Evolutionary conservation across 768 basidiomycete genomes (phyloP), one percentile per base, ranked within the genome.

Genomic region (Russula lepida): DNA sequence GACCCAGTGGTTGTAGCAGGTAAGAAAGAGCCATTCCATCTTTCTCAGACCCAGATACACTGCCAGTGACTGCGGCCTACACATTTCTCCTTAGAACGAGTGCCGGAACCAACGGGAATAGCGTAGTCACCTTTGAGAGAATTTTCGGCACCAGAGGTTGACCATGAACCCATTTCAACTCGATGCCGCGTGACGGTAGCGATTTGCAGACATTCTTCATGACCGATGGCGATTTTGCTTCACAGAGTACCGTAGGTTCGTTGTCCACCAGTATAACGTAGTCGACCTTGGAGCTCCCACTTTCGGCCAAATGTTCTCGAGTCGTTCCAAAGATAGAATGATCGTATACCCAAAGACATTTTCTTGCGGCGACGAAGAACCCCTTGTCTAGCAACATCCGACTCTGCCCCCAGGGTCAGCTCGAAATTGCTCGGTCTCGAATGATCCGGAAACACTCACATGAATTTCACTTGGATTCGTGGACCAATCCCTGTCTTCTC

Each of bases 11-110:
- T 33, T 33, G 30, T 44, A 28, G 43, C 41, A 44, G 1, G 13
- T 28, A 13, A 55, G 17, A 27, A 55, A 55, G 4, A 55, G 30
- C 54, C 54, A 55, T 32, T 44, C 54, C 54, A 44, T 55, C 11
- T 41, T 19, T 44, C 54, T 32, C 6, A 44, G 41, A 15, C 54
- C 41, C 2, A 55, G 27, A 55, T 32, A 44, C 11, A 54, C 28
- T 27, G 53, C 53, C n/a, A n/a, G n/a, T n/a, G n/a, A n/a, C n/a
- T n/a, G n/a, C n/a, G 2, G 53, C 39, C 53, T 54, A 54, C 6
- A 46, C n/a, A 27, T 32, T 17, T 39, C 23, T 27, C 7, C n/a
- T 28, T 19, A 44, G 44, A 41, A n/a, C n/a, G n/a, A n/a, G n/a
- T n/a, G n/a, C n/a, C 5, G 30, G 21, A 23, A 28, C n/a, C 17